A percentile compares a stretch with the other conserved stretches of the same genome.
Conservation (phyloP, 441 rosid species). For the Gossypium davidsonii region DNA sequence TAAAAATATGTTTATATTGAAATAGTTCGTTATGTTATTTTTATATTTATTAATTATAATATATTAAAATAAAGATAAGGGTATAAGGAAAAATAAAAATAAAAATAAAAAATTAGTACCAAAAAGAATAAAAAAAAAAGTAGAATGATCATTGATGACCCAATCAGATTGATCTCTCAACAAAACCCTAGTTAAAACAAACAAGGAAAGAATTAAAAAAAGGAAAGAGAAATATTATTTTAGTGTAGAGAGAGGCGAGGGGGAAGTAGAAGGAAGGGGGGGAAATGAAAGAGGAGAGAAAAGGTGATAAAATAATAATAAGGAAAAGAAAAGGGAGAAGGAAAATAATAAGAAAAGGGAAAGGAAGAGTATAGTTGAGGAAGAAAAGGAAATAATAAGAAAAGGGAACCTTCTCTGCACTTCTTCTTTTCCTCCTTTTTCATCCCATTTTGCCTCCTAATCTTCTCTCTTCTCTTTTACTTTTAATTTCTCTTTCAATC, state of each 20-base stretch:
- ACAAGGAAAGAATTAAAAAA: not conserved
- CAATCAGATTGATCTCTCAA: not conserved
- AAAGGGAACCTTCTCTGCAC: conserved; percentile 50
- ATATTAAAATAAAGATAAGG: too few relatives aligned
- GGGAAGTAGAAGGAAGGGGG: not conserved
- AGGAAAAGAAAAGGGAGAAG: not conserved
- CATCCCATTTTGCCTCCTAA: conserved; percentile 61
- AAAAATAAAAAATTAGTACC: not conserved
- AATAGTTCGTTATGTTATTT: too few relatives aligned
- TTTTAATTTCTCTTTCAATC: not conserved
- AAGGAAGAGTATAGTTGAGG: not conserved
- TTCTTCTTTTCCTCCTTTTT: conserved; percentile 54
- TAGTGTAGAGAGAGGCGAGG: too few relatives aligned
- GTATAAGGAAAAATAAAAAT: too few relatives aligned
- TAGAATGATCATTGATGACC: not conserved
- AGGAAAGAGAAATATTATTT: not conserved
- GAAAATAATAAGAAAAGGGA: conserved; percentile 1
- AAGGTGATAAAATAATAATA: not conserved
- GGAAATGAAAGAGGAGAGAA: not conserved
- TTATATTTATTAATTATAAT: too few relatives aligned
- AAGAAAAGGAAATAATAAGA: not conserved
- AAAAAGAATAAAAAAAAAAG: not conserved
- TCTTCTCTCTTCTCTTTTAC: not conserved
- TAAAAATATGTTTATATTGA: too few relatives aligned
- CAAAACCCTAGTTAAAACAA: not conserved